A percentile compares a stretch with the other conserved stretches of the same genome.
Evolutionary conservation across 495 filamentous ascomycete species (phyloP).

Genomic region (Chaetomium tenue): DNA sequence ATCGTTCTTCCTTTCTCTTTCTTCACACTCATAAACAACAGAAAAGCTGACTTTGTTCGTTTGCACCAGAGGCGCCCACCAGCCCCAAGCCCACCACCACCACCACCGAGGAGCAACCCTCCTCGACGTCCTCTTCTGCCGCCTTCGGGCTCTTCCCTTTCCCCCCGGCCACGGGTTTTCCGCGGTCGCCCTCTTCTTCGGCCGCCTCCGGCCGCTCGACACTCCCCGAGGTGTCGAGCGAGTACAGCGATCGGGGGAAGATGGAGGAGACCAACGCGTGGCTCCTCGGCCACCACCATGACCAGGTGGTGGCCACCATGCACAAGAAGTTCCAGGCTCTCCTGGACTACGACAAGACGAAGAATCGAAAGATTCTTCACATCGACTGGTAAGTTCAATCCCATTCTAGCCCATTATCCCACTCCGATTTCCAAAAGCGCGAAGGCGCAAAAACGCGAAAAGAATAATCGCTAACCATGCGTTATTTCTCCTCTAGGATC

Average conservation of each 20-base stretch:
- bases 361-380: conserved; percentile 24
- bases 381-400: conserved; percentile 26
- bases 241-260: conserved; percentile 8
- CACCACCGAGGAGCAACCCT: not conserved
- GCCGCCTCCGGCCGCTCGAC: conserved; percentile 3
- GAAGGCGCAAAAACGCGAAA: not conserved
- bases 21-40: conserved; percentile 1
- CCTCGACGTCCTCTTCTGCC: not conserved
- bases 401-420: not conserved
- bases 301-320: conserved; percentile 16
- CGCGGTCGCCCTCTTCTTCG: conserved; percentile 4
- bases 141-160: conserved; percentile 13
- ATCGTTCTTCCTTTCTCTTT: not conserved
- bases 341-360: conserved; percentile 22
- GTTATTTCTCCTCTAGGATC: conserved; percentile 7
- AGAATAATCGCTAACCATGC: conserved; percentile 6
- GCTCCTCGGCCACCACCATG: conserved; percentile 18
- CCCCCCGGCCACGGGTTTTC: not conserved
- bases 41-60: conserved; percentile 12
- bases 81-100: not conserved
- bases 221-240: conserved; percentile 14
- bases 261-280: conserved; percentile 23
- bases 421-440: no score
- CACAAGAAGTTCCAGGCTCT: conserved; percentile 23
- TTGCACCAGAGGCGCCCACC: conserved; percentile 11